These are phyloP conservation scores for Nemania sp. DNA, from an alignment of 2,329 filamentous ascomycete genomes.

Conservation along the genomic window DNA sequence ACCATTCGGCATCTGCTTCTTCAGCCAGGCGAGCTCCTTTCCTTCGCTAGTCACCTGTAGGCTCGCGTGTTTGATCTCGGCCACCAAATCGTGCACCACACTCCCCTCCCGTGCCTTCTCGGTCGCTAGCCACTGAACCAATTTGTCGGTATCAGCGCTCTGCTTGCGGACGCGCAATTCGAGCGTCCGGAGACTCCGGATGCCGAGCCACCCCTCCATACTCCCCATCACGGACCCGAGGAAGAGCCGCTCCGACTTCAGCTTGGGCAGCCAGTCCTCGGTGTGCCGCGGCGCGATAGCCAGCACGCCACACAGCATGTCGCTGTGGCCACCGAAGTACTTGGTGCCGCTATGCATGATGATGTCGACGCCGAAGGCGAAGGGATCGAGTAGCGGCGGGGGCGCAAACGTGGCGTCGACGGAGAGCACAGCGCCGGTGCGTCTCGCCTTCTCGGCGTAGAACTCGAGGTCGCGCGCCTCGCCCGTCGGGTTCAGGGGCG, in stretches of 20 bases:
- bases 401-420: slow-evolving; percentile 95
- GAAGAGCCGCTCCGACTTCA: slow-evolving; percentile 78
- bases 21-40: slow-evolving; percentile 70
- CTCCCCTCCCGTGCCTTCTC: slow-evolving; percentile 50
- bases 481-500: slow-evolving; percentile 91
- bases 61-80: slow-evolving; percentile 79
- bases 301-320: slow-evolving; percentile 90
- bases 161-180: slow-evolving; percentile 85
- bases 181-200: slow-evolving; percentile 86
- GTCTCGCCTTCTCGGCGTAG: slow-evolving; percentile 79
- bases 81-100: slow-evolving; percentile 66
- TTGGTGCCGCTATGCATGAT: slow-evolving; percentile 96
- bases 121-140: slow-evolving; percentile 78
- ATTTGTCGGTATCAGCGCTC: slow-evolving; percentile 73
- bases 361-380: slow-evolving; percentile 82
- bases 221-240: slow-evolving; percentile 89
- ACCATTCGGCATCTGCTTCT: slow-evolving; percentile 89
- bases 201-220: slow-evolving; percentile 91
- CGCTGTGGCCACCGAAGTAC: slow-evolving; percentile 95
- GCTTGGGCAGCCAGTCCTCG: slow-evolving; percentile 68
- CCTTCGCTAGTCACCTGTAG: slow-evolving; percentile 67
- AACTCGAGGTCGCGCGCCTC: slow-evolving; percentile 78
- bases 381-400: slow-evolving; percentile 88
- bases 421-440: slow-evolving; percentile 78
- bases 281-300: slow-evolving; percentile 67